phyloP scores from a whole-genome alignment of 1,284 basidiomycete genomes.

The Ustanciosporium gigantosporum region DNA sequence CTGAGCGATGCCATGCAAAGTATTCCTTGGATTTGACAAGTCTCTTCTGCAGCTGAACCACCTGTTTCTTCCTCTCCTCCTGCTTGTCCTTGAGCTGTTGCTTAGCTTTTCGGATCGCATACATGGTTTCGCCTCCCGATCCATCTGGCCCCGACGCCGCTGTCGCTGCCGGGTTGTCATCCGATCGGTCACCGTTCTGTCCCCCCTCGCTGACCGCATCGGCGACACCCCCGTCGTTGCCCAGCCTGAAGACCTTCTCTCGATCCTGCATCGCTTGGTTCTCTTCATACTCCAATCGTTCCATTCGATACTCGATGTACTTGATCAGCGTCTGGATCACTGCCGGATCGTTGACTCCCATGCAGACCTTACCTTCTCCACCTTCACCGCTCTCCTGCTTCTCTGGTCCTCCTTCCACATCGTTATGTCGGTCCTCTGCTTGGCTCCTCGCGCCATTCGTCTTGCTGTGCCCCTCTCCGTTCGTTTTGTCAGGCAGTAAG shows the following conservation, averaged over 20 bases:
- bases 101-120: conserved; percentile 31
- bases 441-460: no score
- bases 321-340: conserved; percentile 24
- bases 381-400: background rate
- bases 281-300: conserved; percentile 34
- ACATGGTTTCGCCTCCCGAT: conserved; percentile 17
- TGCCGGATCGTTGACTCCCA: conserved; percentile 34
- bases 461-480: no score
- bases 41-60: conserved; percentile 21
- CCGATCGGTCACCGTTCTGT: background rate
- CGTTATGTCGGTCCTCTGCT: background rate
- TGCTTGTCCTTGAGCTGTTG: conserved; percentile 34
- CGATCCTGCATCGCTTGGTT: conserved; percentile 23
- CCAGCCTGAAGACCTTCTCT: conserved; percentile 7
- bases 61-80: conserved; percentile 23
- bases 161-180: background rate
- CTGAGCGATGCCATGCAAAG: conserved; percentile 42
- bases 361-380: conserved; percentile 7
- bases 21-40: conserved; percentile 32
- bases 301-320: conserved; percentile 22
- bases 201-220: background rate
- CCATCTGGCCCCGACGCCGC: background rate
- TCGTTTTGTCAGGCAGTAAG: no score
- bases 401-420: background rate
- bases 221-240: conserved; percentile 2